These are phyloP conservation scores for Leishmania martiniquensis DNA, from an alignment of 208 protist species.

Conservation along the genomic window DNA sequence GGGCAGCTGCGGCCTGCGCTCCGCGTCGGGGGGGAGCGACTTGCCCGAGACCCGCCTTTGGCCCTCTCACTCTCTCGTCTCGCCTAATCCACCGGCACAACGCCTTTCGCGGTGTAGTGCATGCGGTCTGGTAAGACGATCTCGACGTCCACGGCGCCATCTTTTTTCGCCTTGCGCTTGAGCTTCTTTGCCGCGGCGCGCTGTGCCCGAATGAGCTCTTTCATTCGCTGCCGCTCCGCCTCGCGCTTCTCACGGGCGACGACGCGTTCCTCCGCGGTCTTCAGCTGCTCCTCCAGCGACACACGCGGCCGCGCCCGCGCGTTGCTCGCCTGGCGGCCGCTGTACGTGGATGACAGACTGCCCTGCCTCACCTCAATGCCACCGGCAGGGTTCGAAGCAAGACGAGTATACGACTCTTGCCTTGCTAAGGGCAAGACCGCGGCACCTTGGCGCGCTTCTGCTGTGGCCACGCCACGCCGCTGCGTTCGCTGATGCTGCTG, in stretches of 20 bases:
- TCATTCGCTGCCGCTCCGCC: constrained; percentile 69
- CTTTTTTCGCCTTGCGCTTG: constrained; percentile 42
- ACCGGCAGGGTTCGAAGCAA: constrained; percentile 15
- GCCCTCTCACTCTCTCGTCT: background rate
- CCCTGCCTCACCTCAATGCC: background rate
- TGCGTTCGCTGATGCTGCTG: constrained; percentile 14
- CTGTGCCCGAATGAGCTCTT: constrained; percentile 70
- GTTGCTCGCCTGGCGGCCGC: constrained; percentile 48
- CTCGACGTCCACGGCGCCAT: constrained; percentile 41
- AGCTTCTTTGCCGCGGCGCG: constrained; percentile 55
- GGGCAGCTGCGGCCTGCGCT: background rate
- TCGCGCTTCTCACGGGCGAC: constrained; percentile 65
- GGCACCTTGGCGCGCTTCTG: no score
- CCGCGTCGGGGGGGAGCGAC: no score
- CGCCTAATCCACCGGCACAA: constrained; percentile 7
- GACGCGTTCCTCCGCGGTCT: constrained; percentile 44
- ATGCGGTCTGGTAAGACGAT: constrained; percentile 62
- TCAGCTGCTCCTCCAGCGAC: constrained; percentile 35
- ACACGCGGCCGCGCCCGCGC: constrained; percentile 30
- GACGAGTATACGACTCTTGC: constrained; percentile 14
- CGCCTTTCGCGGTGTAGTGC: constrained; percentile 29
- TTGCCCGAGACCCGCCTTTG: background rate
- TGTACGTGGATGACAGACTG: constrained; percentile 28
- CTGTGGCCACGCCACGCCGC: background rate
- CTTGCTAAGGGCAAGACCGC: constrained; percentile 16